Percentiles rank a stretch among this genome's conserved stretches.
These are phyloP conservation scores for Inosperma sp. DNA, from an alignment of 768 basidiomycete species.

Conservation along the genomic window DNA sequence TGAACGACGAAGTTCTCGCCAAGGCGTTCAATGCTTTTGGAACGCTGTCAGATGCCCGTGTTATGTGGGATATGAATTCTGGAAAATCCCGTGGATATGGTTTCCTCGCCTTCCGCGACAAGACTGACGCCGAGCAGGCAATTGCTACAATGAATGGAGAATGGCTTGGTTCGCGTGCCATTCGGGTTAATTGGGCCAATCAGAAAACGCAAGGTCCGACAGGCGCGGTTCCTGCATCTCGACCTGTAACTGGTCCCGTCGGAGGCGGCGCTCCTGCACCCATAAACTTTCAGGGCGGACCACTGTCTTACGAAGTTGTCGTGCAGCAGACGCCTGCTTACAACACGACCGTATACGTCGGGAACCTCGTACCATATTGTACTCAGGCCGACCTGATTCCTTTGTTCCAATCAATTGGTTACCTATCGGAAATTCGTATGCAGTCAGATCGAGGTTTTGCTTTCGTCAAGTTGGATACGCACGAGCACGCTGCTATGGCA, in stretches of 20 bases:
- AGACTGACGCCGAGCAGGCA: slow-evolving; percentile 98
- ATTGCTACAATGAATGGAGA: slow-evolving; percentile 99
- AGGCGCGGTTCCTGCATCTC: slow-evolving; percentile 34
- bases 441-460: slow-evolving; percentile 98
- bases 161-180: slow-evolving; percentile 97
- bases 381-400: slow-evolving; percentile 98
- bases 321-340: slow-evolving; percentile 89
- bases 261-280: slow-evolving; percentile 72
- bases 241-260: slow-evolving; percentile 29
- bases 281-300: slow-evolving; percentile 86
- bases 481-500: slow-evolving; percentile 97
- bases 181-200: slow-evolving; percentile 99
- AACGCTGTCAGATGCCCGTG: slow-evolving; percentile 92
- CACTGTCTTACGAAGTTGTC: slow-evolving; percentile 89
- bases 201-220: slow-evolving; percentile 84
- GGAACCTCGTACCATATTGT: slow-evolving; percentile 95
- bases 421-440: slow-evolving; percentile 98
- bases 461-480: slow-evolving; percentile 97
- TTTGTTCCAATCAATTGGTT: slow-evolving; percentile 97
- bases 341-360: slow-evolving; percentile 97
- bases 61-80: slow-evolving; percentile 99
- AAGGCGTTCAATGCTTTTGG: slow-evolving; percentile 99
- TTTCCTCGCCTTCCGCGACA: slow-evolving; percentile 97
- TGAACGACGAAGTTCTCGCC: slow-evolving; percentile 93
- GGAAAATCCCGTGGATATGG: slow-evolving; percentile 98